These are phyloP conservation scores for Viola pubescens DNA, from an alignment of 441 rosid species.

Conservation along the genomic window DNA sequence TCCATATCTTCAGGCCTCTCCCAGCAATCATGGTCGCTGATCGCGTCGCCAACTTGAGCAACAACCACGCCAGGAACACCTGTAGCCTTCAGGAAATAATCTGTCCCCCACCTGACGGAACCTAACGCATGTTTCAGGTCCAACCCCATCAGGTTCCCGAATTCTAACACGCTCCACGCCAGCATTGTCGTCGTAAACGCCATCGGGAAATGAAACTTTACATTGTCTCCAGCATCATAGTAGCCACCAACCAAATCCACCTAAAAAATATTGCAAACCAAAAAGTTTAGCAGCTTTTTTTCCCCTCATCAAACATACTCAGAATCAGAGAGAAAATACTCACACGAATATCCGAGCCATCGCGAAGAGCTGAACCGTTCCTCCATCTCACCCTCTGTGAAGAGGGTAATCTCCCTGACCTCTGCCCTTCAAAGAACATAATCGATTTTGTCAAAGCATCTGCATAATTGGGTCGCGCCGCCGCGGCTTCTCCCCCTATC, in stretches of 20 bases:
- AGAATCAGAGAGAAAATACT: constrained; percentile 1
- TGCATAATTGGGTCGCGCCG: constrained; percentile 35
- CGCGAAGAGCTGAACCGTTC: constrained; percentile 54
- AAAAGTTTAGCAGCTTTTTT: too few species aligned
- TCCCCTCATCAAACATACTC: too few species aligned
- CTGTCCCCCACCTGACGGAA: constrained; percentile 66
- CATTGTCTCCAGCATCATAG: constrained; percentile 82
- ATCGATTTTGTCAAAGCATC: constrained; percentile 72
- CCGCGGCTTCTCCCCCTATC: constrained; percentile 1
- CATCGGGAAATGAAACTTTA: constrained; percentile 82
- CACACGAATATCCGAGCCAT: constrained; percentile 48
- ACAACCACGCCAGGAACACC: constrained; percentile 63
- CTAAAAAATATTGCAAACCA: constrained; percentile 13
- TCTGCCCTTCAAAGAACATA: constrained; percentile 80
- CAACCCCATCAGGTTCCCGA: constrained; percentile 49
- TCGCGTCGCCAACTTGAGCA: constrained; percentile 81
- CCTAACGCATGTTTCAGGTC: constrained; percentile 47
- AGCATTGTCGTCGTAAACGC: constrained; percentile 72
- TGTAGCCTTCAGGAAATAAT: constrained; percentile 63
- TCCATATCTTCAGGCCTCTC: constrained; percentile 90
- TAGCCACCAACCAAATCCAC: constrained; percentile 72
- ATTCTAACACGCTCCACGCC: constrained; percentile 77
- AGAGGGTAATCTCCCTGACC: constrained; percentile 63
- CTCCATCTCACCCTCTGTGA: constrained; percentile 63
- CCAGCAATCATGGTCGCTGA: constrained; percentile 68